Evolutionary conservation across 148 eudicot genomes (phyloP), one percentile per base, ranked within the genome.

Genomic region (Euryodendron excelsum): DNA sequence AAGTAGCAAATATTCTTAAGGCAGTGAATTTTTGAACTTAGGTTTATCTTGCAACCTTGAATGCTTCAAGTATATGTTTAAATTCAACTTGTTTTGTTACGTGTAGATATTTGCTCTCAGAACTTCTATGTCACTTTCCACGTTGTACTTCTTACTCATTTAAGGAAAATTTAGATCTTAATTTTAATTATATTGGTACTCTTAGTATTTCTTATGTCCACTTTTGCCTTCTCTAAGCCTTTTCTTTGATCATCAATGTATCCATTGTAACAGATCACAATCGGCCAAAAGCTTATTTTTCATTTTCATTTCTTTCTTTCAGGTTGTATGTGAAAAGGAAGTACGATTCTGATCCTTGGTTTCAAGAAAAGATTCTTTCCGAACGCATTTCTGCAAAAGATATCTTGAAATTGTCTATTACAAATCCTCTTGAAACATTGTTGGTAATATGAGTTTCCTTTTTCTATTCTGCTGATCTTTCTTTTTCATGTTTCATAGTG

Each of bases 311-410:
- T n/a, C n/a, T 21, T 41, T 70, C 23, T 73, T 65, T 50, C 85
- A 94, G 98, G 90, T 75, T 78, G 74, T 82, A 62, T 82, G 73
- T 94, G 86, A 90, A 89, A 84, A 78, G 83, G 83, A 91, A 90
- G 87, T 90, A 89, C 65, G 76, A 82, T 63, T 86, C 90, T 34
- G 91, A 93, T 80, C 62, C 71, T 82, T 88, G 98, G 99, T 93
- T 82, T 79, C 85, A 61, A 63, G 97, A 90, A 55, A 86, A 77
- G 78, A 86, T 87, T 64, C 73, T 73, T 56, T 81, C 89, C 73
- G 85, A 80, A 75, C 45, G 75, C 69, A 80, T 91, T 80, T 84
- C 93, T 34, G 84, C 85, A 69, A 95, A 95, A 80, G 97, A 93
- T 86, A 84, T 84, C 72, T 74, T 93, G 72, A 95, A 93, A 67